Evolutionary conservation across 169 alveolate genomes (phyloP), one percentile per base, ranked within the genome.

Genomic region (Ophryocystis elektroscirrha): DNA sequence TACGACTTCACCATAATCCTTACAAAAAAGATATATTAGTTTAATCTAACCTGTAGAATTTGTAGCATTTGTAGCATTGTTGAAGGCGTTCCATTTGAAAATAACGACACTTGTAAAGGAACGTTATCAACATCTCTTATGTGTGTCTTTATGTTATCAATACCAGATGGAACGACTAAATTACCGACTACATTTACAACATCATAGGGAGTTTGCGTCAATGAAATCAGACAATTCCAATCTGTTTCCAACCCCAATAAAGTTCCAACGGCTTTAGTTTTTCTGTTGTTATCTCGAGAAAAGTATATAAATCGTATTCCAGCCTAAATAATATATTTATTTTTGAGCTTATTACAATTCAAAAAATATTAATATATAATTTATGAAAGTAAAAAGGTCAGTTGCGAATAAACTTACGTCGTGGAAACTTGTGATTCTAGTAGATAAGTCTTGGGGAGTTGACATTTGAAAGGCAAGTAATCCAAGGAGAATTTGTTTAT

Each of bases 171-270:
- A 28, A 65, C 52, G 36, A 65, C 69, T 19, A 59, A 61, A 30
- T 65, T 59, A 5, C 61, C 65, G 16, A 59, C 67, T 43, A 51
- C 44, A 41, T 63, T 63, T 24, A 28, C 54, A 54, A 39, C 30
- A 55, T 51, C 28, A 26, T 16, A n/a, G 2, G 50, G 0, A 0
- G 19, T 15, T 15, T 29, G 43, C 7, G n/a, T 49, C 42, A 73
- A 54, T 0, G 74, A 59, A 9, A 74, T 71, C 76, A 71, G 56
- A 5, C 78, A 63, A 59, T 74, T 74, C 83, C 81, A 74, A 15
- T 67, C 65, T 1, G 80, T 71, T 27, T 74, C 84, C 56, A 67
- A 52, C 12, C 84, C 84, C 23, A 74, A 52, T 19, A 50, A 60
- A 26, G 65, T 60, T 9, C 81, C 78, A 26, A 61, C 42, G 18